phyloP scores from a whole-genome alignment of 1,284 basidiomycete species.

The Ceratobasidium sp. region DNA sequence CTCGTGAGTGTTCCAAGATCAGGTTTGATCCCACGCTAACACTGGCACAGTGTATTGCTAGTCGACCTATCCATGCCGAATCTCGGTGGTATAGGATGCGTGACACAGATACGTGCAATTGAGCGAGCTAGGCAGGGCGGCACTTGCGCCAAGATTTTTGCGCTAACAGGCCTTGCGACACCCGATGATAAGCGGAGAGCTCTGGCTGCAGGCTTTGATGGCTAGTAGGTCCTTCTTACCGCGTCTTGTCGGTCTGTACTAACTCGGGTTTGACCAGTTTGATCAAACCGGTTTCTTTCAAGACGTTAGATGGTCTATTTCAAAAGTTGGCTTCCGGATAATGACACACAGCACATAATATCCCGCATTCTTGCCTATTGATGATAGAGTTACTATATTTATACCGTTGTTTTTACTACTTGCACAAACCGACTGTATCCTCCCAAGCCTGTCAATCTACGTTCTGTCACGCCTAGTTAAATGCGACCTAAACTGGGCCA shows the following conservation, averaged over 20 bases:
- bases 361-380: constrained; percentile 37
- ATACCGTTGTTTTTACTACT: constrained; percentile 31
- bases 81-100: constrained; percentile 90
- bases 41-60: constrained; percentile 74
- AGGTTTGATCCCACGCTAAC: constrained; percentile 23
- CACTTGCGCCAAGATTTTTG: constrained; percentile 75
- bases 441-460: background rate
- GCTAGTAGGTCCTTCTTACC: constrained; percentile 75
- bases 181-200: constrained; percentile 92
- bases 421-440: constrained; percentile 24
- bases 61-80: constrained; percentile 95
- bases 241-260: constrained; percentile 16
- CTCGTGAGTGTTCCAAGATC: constrained; percentile 68
- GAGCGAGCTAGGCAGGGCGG: constrained; percentile 67
- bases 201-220: constrained; percentile 93
- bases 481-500: background rate
- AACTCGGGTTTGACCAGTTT: constrained; percentile 65
- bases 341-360: background rate
- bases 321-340: constrained; percentile 66
- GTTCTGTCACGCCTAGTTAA: background rate
- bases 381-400: constrained; percentile 44
- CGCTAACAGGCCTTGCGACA: constrained; percentile 93
- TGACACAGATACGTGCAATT: constrained; percentile 82
- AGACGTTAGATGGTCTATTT: constrained; percentile 88
- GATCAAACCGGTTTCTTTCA: constrained; percentile 93